Evolutionary conservation across 2,329 filamentous ascomycete species (phyloP), one percentile per base, ranked within the genome.

Genomic region (Diaporthe destruens): DNA sequence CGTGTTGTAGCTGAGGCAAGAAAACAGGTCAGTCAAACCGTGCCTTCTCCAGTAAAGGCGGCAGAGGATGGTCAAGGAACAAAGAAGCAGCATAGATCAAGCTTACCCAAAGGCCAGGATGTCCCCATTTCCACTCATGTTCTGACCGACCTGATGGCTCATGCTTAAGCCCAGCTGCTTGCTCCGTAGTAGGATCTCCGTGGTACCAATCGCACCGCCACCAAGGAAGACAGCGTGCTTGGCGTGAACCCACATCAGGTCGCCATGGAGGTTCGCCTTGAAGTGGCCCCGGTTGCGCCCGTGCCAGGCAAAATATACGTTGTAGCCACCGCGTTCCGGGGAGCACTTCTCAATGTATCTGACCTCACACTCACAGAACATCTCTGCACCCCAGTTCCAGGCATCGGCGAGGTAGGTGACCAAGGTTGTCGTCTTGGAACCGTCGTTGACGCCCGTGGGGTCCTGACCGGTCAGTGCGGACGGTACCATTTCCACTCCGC

Each of bases 311-410:
- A 90, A 92, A 80, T 87, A 91, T 36, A 93, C 82, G 25, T 91
- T 83, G 78, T 92, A 93, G 1, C 91, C 90, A 18, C 86, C 85
- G 6, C 81, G 80, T 0, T 79, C 78, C 1, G 82, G 83, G 23
- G 76, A 74, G 54, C 85, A 85, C 78, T 89, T 87, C 71, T 88
- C 85, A 66, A 93, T 83, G 76, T 92, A 88, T 56, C 88, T 84
- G 2, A 92, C 91, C 78, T 93, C 90, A 74, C 90, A 90, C 76
- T 90, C 87, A 79, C 91, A 93, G 75, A 93, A 93, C 80, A 93
- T 88, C 77, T 93, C 90, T 16, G 91, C 89, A 11, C 91, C 91
- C 89, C 90, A 91, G 76, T 92, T 91, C 91, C 90, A 93, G 1
- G 91, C 90, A 79, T 93, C 91, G 9, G 89, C 86, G 9, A 93